These are phyloP conservation scores for Microcyclospora tardicrescens DNA, from an alignment of 2,329 filamentous ascomycete species.

Conservation along the genomic window DNA sequence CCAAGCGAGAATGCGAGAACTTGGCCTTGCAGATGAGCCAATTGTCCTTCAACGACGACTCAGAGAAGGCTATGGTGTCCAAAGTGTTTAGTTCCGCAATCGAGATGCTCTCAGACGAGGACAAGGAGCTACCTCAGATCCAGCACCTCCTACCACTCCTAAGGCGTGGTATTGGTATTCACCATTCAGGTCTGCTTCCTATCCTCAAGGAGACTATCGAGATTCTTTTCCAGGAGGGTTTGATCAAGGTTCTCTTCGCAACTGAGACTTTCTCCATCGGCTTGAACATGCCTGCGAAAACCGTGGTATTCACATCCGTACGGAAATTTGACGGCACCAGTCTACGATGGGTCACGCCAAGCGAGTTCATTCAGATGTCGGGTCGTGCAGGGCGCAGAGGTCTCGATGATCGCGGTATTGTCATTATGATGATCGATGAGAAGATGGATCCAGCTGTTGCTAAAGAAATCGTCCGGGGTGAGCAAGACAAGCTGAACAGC, in stretches of 20 bases:
- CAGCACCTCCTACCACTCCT: constrained; percentile 78
- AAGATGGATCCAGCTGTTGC: constrained; percentile 91
- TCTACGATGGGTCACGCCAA: constrained; percentile 75
- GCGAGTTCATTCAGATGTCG: constrained; percentile 98
- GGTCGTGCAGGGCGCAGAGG: constrained; percentile 92
- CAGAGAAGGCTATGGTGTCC: constrained; percentile 84
- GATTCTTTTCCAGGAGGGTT: constrained; percentile 92
- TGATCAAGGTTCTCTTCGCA: constrained; percentile 95
- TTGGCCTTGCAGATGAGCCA: constrained; percentile 77
- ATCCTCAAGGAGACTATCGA: constrained; percentile 98
- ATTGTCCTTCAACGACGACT: constrained; percentile 89
- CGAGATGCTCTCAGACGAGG: constrained; percentile 81
- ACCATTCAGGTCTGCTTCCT: constrained; percentile 88
- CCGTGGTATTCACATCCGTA: constrained; percentile 95
- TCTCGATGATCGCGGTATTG: constrained; percentile 92
- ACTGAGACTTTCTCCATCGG: constrained; percentile 99
- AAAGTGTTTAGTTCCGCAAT: constrained; percentile 93
- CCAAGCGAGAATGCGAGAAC: constrained; percentile 89
- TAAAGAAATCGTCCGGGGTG: constrained; percentile 87
- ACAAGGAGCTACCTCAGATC: constrained; percentile 80
- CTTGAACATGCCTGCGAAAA: constrained; percentile 98
- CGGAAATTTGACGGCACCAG: constrained; percentile 83
- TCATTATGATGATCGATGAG: constrained; percentile 99
- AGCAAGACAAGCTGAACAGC: constrained; percentile 94
- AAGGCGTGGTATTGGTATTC: constrained; percentile 85